phyloP scores from a whole-genome alignment of 2,329 filamentous ascomycete genomes.

The Tympanopsis confertula region DNA sequence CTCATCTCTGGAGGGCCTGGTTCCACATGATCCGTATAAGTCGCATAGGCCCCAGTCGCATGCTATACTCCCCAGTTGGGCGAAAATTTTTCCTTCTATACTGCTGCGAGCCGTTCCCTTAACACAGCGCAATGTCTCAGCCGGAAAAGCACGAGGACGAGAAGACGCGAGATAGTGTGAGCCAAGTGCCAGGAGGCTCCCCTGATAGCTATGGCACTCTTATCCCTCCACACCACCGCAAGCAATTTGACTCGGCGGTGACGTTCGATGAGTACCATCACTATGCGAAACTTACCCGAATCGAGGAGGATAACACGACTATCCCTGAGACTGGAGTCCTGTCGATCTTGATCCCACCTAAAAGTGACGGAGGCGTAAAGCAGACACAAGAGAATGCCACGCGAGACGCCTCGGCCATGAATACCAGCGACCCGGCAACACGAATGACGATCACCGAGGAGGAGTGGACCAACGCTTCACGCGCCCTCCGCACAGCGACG shows the following conservation, averaged over 20 bases:
- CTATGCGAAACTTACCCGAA: slow-evolving; percentile 17
- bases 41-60: too few relatives aligned
- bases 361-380: slow-evolving; percentile 7
- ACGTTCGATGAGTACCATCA: slow-evolving; percentile 21
- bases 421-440: slow-evolving; percentile 3
- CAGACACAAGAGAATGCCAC: slow-evolving; percentile 2
- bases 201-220: slow-evolving; percentile 2
- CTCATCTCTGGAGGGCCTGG: too few relatives aligned
- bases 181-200: too few relatives aligned
- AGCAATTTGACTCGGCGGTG: slow-evolving; percentile 14
- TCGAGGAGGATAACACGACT: slow-evolving; percentile 13
- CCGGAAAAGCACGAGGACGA: too few relatives aligned
- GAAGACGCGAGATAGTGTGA: too few relatives aligned
- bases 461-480: slow-evolving; percentile 33
- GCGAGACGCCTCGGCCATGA: slow-evolving; percentile 4
- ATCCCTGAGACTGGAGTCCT: slow-evolving; percentile 9
- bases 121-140: too few relatives aligned
- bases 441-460: slow-evolving; percentile 17
- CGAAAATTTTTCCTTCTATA: too few relatives aligned
- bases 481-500: slow-evolving; percentile 30
- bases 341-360: slow-evolving; percentile 10
- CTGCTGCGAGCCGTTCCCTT: too few relatives aligned
- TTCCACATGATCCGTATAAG: too few relatives aligned
- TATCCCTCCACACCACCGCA: slow-evolving; percentile 6
- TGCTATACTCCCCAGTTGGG: too few relatives aligned